A percentile compares a stretch with the other conserved stretches of the same genome.
These are phyloP conservation scores for Aspergillus candidus DNA, from an alignment of 2,329 filamentous ascomycete genomes.

Conservation along the genomic window DNA sequence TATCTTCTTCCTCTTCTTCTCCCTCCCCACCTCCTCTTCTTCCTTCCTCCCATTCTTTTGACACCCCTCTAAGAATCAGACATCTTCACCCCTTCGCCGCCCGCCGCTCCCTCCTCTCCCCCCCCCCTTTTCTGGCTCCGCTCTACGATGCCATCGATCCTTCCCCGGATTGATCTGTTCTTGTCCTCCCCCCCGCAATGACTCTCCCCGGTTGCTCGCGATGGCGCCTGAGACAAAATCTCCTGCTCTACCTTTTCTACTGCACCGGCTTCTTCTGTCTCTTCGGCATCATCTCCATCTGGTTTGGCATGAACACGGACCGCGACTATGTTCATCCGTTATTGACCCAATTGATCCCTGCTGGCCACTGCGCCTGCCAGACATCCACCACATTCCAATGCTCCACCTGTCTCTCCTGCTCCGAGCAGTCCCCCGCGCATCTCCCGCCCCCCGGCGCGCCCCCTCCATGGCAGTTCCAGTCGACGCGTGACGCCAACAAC, in stretches of 20 bases:
- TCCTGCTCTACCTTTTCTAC: constrained; percentile 16
- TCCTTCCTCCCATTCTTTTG: too few relatives aligned
- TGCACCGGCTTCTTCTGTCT: constrained; percentile 16
- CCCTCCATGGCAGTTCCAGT: constrained; percentile 26
- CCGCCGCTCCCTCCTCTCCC: too few relatives aligned
- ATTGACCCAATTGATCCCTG: constrained; percentile 35
- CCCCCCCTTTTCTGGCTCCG: not conserved
- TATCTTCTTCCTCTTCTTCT: too few relatives aligned
- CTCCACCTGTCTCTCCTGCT: constrained; percentile 28
- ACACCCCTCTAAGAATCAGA: too few relatives aligned
- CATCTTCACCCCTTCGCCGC: too few relatives aligned
- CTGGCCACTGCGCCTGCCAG: constrained; percentile 34
- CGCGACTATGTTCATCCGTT: constrained; percentile 31
- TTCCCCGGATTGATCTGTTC: not conserved
- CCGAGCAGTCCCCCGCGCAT: constrained; percentile 4
- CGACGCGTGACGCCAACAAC: constrained; percentile 28
- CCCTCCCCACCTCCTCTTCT: too few relatives aligned
- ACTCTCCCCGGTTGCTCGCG: constrained; percentile 15
- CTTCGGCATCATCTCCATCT: constrained; percentile 19
- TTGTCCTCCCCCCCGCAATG: constrained; percentile 14
- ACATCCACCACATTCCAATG: constrained; percentile 36
- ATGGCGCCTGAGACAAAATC: constrained; percentile 18
- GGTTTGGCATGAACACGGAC: constrained; percentile 35
- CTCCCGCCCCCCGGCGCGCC: constrained; percentile 6
- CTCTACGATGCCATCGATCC: constrained; percentile 8